Conservation (phyloP, 202 grass and related monocot genomes). For the Bolboschoenoplectus hybrid region DNA sequence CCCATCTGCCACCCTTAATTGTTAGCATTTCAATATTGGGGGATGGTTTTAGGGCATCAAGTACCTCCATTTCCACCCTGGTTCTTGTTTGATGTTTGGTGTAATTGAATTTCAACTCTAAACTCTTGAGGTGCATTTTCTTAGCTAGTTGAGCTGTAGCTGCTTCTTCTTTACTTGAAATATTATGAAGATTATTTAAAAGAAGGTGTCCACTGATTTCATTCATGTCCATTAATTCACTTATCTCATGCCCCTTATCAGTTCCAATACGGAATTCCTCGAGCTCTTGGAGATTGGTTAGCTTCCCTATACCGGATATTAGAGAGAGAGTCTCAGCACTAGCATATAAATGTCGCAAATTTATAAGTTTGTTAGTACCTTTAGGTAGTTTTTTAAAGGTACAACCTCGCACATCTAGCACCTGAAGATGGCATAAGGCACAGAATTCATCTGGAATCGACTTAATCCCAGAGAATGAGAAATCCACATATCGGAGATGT, state of each 20-base stretch:
- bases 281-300: constrained; percentile 15
- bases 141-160: background rate
- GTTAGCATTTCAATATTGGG: background rate
- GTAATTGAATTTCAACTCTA: background rate
- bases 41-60: constrained; percentile 9
- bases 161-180: constrained; percentile 24
- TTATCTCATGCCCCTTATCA: background rate
- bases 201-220: background rate
- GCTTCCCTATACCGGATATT: background rate
- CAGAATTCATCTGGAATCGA: background rate
- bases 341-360: constrained; percentile 2
- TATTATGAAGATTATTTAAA: background rate
- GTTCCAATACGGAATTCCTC: background rate
- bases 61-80: background rate
- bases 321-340: background rate
- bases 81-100: background rate
- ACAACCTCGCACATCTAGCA: constrained; percentile 6
- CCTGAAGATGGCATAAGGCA: constrained; percentile 6
- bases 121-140: background rate
- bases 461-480: background rate
- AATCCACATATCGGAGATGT: background rate
- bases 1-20: background rate
- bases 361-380: constrained; percentile 2
- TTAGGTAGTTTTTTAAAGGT: background rate
- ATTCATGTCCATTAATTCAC: background rate